Conservation (phyloP, 176 grass and related monocot genomes). For the maize (Zea mays) region DNA sequence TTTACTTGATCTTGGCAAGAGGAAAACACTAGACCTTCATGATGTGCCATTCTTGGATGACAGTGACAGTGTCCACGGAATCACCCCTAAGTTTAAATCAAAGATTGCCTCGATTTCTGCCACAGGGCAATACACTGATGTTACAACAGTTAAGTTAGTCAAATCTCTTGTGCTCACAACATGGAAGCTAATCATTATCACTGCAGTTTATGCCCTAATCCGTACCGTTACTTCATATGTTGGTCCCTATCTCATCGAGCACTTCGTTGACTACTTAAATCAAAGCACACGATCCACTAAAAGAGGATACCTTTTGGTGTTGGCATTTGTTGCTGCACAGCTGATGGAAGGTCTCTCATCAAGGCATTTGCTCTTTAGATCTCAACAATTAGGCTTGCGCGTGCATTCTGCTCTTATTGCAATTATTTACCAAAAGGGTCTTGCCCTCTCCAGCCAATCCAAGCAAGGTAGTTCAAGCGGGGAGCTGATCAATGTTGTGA, state of each 20-base stretch:
- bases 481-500: slow-evolving; percentile 67
- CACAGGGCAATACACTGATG: not conserved
- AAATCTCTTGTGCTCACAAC: slow-evolving; percentile 47
- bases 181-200: slow-evolving; percentile 45
- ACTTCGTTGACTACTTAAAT: slow-evolving; percentile 67
- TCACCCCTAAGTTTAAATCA: slow-evolving; percentile 48
- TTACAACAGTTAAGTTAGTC: slow-evolving; percentile 44
- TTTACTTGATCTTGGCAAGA: slow-evolving; percentile 54
- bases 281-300: slow-evolving; percentile 19
- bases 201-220: slow-evolving; percentile 55
- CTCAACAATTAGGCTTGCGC: slow-evolving; percentile 49
- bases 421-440: slow-evolving; percentile 61
- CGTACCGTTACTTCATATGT: slow-evolving; percentile 58
- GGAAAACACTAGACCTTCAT: slow-evolving; percentile 56
- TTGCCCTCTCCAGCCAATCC: slow-evolving; percentile 51
- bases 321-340: slow-evolving; percentile 50
- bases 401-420: slow-evolving; percentile 52
- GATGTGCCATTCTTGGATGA: slow-evolving; percentile 55
- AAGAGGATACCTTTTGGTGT: slow-evolving; percentile 54
- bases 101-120: slow-evolving; percentile 30
- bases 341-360: slow-evolving; percentile 50
- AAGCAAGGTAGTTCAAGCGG: slow-evolving; percentile 58
- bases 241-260: slow-evolving; percentile 65
- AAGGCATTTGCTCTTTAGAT: slow-evolving; percentile 62
- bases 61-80: slow-evolving; percentile 40